Conservation (phyloP, 257 asterid species). For the Solanum commersonii region DNA sequence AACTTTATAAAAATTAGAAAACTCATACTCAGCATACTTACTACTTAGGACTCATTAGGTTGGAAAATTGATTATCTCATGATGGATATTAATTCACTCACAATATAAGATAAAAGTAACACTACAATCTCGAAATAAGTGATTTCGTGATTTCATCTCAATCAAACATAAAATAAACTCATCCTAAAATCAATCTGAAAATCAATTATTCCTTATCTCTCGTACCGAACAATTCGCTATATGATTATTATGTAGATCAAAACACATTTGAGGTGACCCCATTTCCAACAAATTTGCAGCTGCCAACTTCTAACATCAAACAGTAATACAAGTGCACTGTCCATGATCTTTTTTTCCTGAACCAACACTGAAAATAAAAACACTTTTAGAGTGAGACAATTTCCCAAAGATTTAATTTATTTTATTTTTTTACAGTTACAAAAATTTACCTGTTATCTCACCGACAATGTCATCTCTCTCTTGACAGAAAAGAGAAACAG, state of each 20-base stretch:
- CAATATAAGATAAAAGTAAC: too few species aligned
- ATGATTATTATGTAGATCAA: neutral
- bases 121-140: too few species aligned
- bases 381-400: neutral
- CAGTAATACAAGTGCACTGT: neutral
- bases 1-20: too few species aligned
- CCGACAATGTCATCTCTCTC: neutral
- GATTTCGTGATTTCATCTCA: rapidly evolving
- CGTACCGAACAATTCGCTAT: too few species aligned
- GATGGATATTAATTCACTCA: neutral
- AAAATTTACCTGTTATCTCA: neutral
- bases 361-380: neutral
- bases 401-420: neutral
- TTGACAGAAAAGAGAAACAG: neutral
- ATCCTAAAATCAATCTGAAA: too few species aligned
- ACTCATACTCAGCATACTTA: neutral
- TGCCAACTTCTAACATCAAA: neutral
- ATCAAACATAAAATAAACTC: too few species aligned
- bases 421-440: neutral
- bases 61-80: too few species aligned
- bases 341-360: neutral
- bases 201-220: too few species aligned
- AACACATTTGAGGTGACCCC: neutral
- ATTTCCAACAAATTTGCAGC: neutral
- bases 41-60: neutral